Evolutionary conservation across 225 moss, liverwort and hornwort species (phyloP), one percentile per base, ranked within the genome.

Genomic region (Neckera pumila): DNA sequence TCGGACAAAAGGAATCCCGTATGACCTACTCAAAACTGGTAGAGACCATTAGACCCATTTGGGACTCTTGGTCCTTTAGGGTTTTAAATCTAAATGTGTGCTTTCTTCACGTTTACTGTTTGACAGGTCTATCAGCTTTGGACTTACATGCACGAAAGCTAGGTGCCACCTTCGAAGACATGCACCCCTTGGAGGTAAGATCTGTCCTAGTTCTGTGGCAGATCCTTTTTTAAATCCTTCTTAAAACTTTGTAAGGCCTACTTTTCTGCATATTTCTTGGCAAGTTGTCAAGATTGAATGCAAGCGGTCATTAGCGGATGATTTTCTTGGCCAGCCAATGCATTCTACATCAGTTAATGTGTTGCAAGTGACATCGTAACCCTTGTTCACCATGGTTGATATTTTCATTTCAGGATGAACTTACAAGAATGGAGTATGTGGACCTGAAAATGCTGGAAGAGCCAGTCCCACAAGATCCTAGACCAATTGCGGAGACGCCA

Each of bases 131-230:
- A 64, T 91, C 95, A 75, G 89, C 91, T 86, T 73, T 94, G 92
- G 93, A 94, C 80, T 88, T 93, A 47, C 93, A 95, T 90, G 96
- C 90, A 53, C 92, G 90, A 80, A 95, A 86, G 88, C 91, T 93
- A n/a, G 95, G 93, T 85, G 89, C 86, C 84, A 85, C 89, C 54
- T 88, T 90, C 40, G 92, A 90, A 74, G 90, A 91, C 81, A 89
- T 87, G 83, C 98, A 98, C 89, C 98, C 98, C 17, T 82, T 97
- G 76, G 92, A 97, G 93, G 98, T 98, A 92, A 87, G 83, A 54
- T 40, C 64, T n/a, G 47, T 79, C 56, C 60, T 40, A 86, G 67
- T 76, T 76, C 47, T 64, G n/a, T 79, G 38, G 47, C 38, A 82
- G 49, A 19, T 59, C 36, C 42, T 60, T 60, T 54, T 26, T 87